Evolutionary conservation across 768 basidiomycete genomes (phyloP).

Genomic region (Naganishia kalamii): DNA sequence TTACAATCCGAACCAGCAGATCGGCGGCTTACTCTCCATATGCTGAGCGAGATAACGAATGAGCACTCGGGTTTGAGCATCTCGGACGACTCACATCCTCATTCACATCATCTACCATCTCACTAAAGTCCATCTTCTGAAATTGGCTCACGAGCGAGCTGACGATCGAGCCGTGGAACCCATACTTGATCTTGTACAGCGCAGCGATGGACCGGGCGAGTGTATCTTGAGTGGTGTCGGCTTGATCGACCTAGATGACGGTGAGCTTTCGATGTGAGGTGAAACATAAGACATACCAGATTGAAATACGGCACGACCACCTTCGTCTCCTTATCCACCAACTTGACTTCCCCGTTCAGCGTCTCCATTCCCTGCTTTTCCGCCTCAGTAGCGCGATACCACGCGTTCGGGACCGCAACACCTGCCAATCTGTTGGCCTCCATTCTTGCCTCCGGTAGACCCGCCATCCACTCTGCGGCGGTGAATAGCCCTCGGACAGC

Average conservation of each 20-base stretch:
- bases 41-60: neutral
- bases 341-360: conserved; percentile 26
- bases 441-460: neutral
- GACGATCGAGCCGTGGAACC: conserved; percentile 37
- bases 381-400: conserved; percentile 17
- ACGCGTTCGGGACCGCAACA: conserved; percentile 25
- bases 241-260: conserved; percentile 32
- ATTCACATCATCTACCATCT: conserved; percentile 44
- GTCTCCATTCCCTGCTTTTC: conserved; percentile 24
- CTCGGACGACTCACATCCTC: conserved; percentile 34
- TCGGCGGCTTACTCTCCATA: conserved; percentile 13
- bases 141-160: conserved; percentile 40
- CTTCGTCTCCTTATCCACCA: conserved; percentile 30
- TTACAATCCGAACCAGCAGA: neutral
- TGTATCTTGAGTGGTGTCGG: conserved; percentile 38
- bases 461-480: conserved; percentile 20
- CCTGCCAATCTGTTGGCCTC: conserved; percentile 20
- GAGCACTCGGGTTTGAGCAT: no score
- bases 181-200: conserved; percentile 42
- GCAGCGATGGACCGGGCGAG: conserved; percentile 36
- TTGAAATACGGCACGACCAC: conserved; percentile 40
- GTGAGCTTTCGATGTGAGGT: neutral
- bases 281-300: conserved; percentile 19
- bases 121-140: conserved; percentile 42
- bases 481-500: conserved; percentile 32